Base-by-base conservation (phyloP, 768 basidiomycete species). In the Russula dissimulans region DNA sequence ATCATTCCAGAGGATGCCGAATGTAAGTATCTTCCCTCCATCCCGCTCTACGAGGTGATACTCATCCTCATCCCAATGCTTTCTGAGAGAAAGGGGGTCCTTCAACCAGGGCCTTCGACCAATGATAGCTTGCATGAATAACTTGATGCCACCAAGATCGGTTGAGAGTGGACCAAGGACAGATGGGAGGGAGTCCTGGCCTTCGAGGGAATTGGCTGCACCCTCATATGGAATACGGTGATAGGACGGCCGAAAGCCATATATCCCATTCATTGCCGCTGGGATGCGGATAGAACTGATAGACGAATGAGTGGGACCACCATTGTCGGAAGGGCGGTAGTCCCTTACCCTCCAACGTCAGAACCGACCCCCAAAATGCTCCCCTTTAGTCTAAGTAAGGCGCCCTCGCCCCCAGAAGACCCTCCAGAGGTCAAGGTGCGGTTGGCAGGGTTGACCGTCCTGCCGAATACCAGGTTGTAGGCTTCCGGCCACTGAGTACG, bases 321-420 rank as follows among this genome's bases (percentile, higher is more conserved):
- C 26, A 14, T 17, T 47, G 14, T 34, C 17, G 2, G 8, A 44
- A 26, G 15, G 69, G 26, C 5, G 34, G 47, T 45, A 22, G 31
- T 7, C 5, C 34, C 72, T 11, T 68, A 87, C 87, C 89, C 87
- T 67, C 86, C 87, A 59, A 91, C 81, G 69, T 92, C 91, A 29
- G 90, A 86, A 45, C 90, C 91, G 11, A 91, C 80, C 32, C 90
- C 87, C 61, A 81, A 45, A 2, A 75, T 73, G 38, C 74, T 74
- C 38, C 81, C 80, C 56, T 69, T 75, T 69, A 77, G 65, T 68
- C 83, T 84, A 45, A 92, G 66, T 7, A 94, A 77, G 1, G 91
- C 88, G 44, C 87, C 87, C 73, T 94, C 92, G 38, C 91, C 92
- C 6, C 92, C 92, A 3, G 86, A 89, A 0, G 89, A 92, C 1